Base-by-base conservation (phyloP, 352 stramenopile species). In the Phytophthora crassamura region DNA sequence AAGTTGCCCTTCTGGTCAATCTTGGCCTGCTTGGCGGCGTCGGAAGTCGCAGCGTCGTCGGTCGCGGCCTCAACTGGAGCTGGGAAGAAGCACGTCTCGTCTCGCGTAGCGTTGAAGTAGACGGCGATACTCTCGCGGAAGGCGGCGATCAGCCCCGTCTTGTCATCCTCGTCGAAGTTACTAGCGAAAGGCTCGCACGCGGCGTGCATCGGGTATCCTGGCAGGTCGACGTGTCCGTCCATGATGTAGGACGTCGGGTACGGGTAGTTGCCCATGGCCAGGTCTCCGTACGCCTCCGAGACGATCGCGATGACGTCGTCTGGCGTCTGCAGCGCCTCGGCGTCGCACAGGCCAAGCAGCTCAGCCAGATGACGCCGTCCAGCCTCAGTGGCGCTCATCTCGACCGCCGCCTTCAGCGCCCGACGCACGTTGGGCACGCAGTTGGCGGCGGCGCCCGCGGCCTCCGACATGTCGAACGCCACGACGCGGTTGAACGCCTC, bases 171-270 rank as follows among this genome's bases (percentile, higher is more conserved):
- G 7, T 41, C 34, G 16, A 85, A 80, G 7, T 70, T 64, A 0
- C 43, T 43, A n/a, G 64, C 54, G 10, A 86, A 51, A 32, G 45
- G 55, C 18, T 79, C 58, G 16, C 77, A 83, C 3, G 77, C 72
- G 25, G 51, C 62, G 18, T 72, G 74, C 42, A 86, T 69, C 0
- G 77, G 77, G 46, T 74, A 83, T 0, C 68, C 66, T 8, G 77
- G 68, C 32, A 84, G 58, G 38, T 72, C 33, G 22, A 74, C 66
- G n/a, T 65, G 40, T 3, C 75, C 74, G n/a, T 77, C 64, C 65
- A 74, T 81, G 32, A 86, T 82, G 72, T 83, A 86, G 8, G 75
- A 75, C 14, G 74, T 80, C 33, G 75, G 64, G 34, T 81, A 86
- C 18, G 77, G 77, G 49, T 83, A 83, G 45, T 82, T 86, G 16